Evolutionary conservation across 23 red algal genomes (phyloP), one percentile per base, ranked within the genome.

Genomic region (Pyropia yezoensis): DNA sequence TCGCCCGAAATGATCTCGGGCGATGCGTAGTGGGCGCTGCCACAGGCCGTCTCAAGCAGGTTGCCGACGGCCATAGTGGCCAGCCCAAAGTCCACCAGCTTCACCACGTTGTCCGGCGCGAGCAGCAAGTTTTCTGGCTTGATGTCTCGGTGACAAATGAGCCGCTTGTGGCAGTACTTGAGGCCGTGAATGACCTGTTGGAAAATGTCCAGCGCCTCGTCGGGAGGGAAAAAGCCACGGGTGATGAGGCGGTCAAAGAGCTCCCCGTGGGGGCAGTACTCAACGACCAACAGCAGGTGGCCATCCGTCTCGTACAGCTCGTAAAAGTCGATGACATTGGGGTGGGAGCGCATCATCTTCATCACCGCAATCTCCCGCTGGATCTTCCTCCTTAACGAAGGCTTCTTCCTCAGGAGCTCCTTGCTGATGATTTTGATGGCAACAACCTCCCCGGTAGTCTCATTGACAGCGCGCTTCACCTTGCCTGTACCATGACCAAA

Each of bases 51-150:
- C 61, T 98, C 94, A 20, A 98, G 85, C 13, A 98, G 74, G 18
- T 55, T 77, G 0, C 94, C 94, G 2, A 73, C 80, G 50, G 83
- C 83, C 69, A 98, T 74, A 25, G 66, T 88, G 17, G 94, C 83
- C 94, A 98, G 91, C 14, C 94, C 94, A 77, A 98, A 98, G 65
- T 98, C 94, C 17, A 80, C 85, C 30, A 98, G 88, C 52, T 91
- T 91, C 50, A 98, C 65, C 39, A 67, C 61, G 27, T 74, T 69
- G 30, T 83, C 34, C 21, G 79, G 80, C 68, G 91, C 94, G 23
- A 98, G 80, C 8, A 98, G 65, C 24, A 98, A 64, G 61, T 98
- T 98, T 61, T 98, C 94, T 3, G 94, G 94, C 75, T 98, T 98
- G 39, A 98, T 65, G 51, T 98, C 94, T 55, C 94, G 94, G 74